These are phyloP conservation scores for Paramecium caudatum DNA, from an alignment of 73 alveolate species.

Conservation along the genomic window DNA sequence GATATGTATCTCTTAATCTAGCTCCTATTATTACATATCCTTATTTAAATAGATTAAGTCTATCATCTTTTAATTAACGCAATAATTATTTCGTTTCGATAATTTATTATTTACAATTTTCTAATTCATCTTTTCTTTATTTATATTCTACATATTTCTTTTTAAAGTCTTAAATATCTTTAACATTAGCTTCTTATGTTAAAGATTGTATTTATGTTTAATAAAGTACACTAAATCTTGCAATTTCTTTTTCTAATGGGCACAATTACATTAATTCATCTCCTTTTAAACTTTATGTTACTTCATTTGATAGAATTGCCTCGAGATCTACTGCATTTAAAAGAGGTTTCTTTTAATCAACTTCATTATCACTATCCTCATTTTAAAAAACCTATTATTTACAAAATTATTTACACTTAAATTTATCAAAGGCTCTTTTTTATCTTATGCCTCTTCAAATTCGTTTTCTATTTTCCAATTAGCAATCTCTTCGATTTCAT, in stretches of 20 bases:
- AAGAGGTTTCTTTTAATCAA: slow-evolving; percentile 9
- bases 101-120: slow-evolving; percentile 77
- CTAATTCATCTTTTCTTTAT: slow-evolving; percentile 81
- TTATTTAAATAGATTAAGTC: slow-evolving; percentile 89
- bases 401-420: background rate
- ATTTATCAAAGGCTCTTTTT: background rate
- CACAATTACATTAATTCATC: slow-evolving; percentile 33
- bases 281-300: background rate
- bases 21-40: slow-evolving; percentile 86
- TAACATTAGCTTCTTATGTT: slow-evolving; percentile 81
- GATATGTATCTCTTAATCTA: slow-evolving; percentile 87
- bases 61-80: slow-evolving; percentile 81
- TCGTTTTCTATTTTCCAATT: slow-evolving; percentile 56
- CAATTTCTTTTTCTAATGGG: slow-evolving; percentile 51
- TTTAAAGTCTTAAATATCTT: slow-evolving; percentile 80
- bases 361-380: slow-evolving; percentile 19
- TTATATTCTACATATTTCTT: slow-evolving; percentile 77
- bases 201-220: slow-evolving; percentile 32
- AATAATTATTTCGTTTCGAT: slow-evolving; percentile 78
- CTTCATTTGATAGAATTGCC: slow-evolving; percentile 3
- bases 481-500: slow-evolving; percentile 70
- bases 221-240: background rate
- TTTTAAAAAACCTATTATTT: background rate
- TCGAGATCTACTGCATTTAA: background rate
- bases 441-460: slow-evolving; percentile 33